Evolutionary conservation across 768 basidiomycete species (phyloP).

Genomic region (Podaxis sp.): DNA sequence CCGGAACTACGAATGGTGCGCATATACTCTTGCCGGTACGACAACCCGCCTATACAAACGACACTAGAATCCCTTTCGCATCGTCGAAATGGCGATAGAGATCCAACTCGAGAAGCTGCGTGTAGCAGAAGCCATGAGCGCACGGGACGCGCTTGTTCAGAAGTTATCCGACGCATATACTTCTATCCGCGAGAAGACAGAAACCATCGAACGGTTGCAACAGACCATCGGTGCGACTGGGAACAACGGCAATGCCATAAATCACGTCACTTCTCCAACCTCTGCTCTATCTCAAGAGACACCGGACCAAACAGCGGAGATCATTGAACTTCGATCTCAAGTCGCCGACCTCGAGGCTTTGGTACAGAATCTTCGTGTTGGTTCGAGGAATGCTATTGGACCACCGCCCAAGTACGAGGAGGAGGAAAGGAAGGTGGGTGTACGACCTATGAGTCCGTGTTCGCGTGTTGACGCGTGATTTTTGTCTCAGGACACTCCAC

Average conservation of each 20-base stretch:
- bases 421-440: constrained; percentile 28
- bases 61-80: constrained; percentile 44
- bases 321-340: constrained; percentile 34
- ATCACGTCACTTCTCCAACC: not conserved
- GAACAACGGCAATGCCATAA: constrained; percentile 5
- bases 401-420: constrained; percentile 42
- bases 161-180: constrained; percentile 59
- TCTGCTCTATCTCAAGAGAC: not conserved
- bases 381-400: constrained; percentile 27
- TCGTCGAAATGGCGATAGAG: constrained; percentile 54
- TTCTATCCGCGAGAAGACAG: constrained; percentile 61
- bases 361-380: constrained; percentile 36
- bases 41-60: not conserved
- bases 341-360: constrained; percentile 36
- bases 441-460: not conserved
- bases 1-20: constrained; percentile 4
- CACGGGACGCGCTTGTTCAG: constrained; percentile 61
- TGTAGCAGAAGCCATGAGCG: constrained; percentile 56
- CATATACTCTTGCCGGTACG: not conserved
- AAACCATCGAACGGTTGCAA: constrained; percentile 48
- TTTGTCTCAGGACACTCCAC: not conserved
- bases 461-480: not conserved
- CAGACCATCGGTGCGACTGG: constrained; percentile 31
- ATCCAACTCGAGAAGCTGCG: constrained; percentile 52
- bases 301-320: constrained; percentile 24